phyloP scores from a whole-genome alignment of 169 alveolate genomes.

The Plasmodium vinckei region DNA sequence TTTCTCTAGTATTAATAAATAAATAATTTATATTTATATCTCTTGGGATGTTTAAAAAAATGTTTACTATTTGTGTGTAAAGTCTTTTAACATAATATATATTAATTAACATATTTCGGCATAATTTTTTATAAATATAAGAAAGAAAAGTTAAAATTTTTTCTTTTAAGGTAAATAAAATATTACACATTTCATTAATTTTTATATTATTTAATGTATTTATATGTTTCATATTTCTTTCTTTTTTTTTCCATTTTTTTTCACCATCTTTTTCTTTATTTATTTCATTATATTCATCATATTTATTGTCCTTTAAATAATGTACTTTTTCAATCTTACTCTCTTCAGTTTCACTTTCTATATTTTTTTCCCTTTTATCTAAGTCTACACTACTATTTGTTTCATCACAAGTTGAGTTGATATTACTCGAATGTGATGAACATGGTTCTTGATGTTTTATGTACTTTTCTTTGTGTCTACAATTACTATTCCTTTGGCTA shows the following conservation, averaged over 20 bases:
- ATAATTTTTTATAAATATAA: slow-evolving; percentile 9
- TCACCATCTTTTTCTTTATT: too few relatives aligned
- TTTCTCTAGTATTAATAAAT: slow-evolving; percentile 22
- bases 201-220: background rate
- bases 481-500: background rate
- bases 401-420: too few relatives aligned
- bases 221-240: background rate
- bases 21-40: background rate
- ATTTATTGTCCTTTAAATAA: too few relatives aligned
- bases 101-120: background rate
- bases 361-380: too few relatives aligned
- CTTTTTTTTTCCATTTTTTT: background rate
- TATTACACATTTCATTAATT: slow-evolving; percentile 1
- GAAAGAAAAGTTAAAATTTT: slow-evolving; percentile 8
- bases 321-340: too few relatives aligned
- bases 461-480: background rate
- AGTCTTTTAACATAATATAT: slow-evolving; percentile 10
- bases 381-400: too few relatives aligned
- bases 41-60: slow-evolving; percentile 21
- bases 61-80: slow-evolving; percentile 34
- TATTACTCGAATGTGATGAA: background rate
- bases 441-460: background rate
- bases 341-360: too few relatives aligned
- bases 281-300: too few relatives aligned
- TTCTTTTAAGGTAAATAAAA: slow-evolving; percentile 15